Conservation (phyloP, 2,329 filamentous ascomycete genomes). For the Microsporum audouinii region DNA sequence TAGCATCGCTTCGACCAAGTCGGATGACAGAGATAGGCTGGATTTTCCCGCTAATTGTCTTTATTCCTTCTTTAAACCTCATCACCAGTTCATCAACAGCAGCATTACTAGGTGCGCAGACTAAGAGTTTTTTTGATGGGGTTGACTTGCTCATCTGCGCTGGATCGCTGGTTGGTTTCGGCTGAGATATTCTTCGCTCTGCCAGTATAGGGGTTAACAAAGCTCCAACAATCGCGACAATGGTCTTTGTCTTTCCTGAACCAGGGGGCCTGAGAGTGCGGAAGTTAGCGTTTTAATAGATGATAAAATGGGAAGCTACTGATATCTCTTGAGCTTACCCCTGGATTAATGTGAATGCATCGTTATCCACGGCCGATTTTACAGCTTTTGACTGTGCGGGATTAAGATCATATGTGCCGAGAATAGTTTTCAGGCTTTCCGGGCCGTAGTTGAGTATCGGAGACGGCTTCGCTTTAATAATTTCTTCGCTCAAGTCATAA, state of each 20-base stretch:
- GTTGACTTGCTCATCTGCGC: slow-evolving; percentile 25
- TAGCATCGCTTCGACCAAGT: slow-evolving; percentile 79
- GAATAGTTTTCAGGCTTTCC: slow-evolving; percentile 56
- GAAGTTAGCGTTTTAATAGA: slow-evolving; percentile 16
- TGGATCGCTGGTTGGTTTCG: slow-evolving; percentile 30
- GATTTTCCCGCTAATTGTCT: slow-evolving; percentile 57
- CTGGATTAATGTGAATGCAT: slow-evolving; percentile 93
- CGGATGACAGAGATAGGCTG: slow-evolving; percentile 79
- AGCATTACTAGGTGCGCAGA: slow-evolving; percentile 97
- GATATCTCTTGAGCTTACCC: slow-evolving; percentile 43
- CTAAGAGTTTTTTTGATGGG: slow-evolving; percentile 69
- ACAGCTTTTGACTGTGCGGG: slow-evolving; percentile 82
- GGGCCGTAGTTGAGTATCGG: slow-evolving; percentile 73
- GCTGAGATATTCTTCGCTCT: slow-evolving; percentile 36
- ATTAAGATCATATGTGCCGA: slow-evolving; percentile 73
- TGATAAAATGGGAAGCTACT: neutral
- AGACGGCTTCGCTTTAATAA: slow-evolving; percentile 78
- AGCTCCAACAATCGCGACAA: slow-evolving; percentile 87
- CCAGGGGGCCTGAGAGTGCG: slow-evolving; percentile 60
- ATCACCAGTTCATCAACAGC: slow-evolving; percentile 94
- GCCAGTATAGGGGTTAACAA: slow-evolving; percentile 54
- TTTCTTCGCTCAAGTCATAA: slow-evolving; percentile 90
- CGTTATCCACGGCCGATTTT: slow-evolving; percentile 83
- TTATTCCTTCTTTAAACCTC: slow-evolving; percentile 78
- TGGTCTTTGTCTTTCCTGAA: slow-evolving; percentile 97